Base-by-base conservation (phyloP, 441 rosid genomes). In the Gossypium schwendimanii region DNA sequence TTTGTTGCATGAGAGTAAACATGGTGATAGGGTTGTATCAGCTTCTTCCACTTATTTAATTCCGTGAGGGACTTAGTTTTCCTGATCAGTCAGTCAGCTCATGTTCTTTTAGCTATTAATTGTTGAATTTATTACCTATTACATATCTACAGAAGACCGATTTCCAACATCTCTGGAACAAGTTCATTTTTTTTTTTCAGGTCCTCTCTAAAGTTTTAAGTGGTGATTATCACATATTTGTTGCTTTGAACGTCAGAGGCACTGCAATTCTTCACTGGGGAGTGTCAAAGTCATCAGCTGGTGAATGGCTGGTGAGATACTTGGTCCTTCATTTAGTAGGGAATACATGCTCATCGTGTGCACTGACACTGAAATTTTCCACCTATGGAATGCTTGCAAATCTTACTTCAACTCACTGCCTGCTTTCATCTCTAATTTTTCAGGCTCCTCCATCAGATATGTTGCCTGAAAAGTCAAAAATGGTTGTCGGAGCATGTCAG, bases 211-310 rank as follows among this genome's bases (percentile, higher is more conserved):
- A 72, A 73, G 31, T 81, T 71, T 26, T 81, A 47, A 73, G 54
- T 31, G 81, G 82, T 26, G 83, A 82, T 75, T 74, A 76, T 82
- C 87, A 79, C 74, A 63, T 87, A 55, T 74, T 82, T 77, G 80
- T 89, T 39, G 87, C 88, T 74, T 77, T 81, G 66, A 87, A 87
- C 76, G 69, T 77, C 78, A 75, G 77, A 78, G 89, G 89, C 64
- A 73, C 85, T 75, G 61, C 84, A 44, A 75, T 87, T 78, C 89
- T 89, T 75, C 89, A 89, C 59, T 87, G 91, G 93, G 89, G 87
- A 45, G 79, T 89, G 26, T 80, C 89, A 58, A 82, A 86, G 81
- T 83, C 79, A 47, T 82, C 81, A 44, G 64, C 76, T 64, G 86
- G 80, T 75, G 91, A 87, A 80, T 89, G 91, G 91, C 80, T 83